These are phyloP conservation scores for Termitomyces sp. DNA, from an alignment of 768 basidiomycete genomes.

Conservation along the genomic window DNA sequence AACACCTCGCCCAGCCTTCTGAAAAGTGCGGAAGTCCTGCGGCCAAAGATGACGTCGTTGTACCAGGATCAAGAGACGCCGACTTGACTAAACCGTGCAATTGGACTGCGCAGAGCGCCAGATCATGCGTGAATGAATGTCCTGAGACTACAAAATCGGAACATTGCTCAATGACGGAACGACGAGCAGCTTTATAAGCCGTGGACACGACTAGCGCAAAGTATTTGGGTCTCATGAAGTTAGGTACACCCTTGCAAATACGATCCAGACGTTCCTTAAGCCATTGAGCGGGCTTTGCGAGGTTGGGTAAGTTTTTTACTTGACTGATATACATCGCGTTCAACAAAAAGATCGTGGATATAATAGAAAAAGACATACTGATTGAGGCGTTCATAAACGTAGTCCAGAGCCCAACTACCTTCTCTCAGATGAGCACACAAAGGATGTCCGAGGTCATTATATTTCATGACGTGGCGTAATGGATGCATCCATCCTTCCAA, in stretches of 20 bases:
- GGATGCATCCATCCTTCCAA: conserved; percentile 97
- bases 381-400: conserved; percentile 63
- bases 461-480: conserved; percentile 74
- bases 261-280: conserved; percentile 83
- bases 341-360: conserved; percentile 2
- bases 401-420: conserved; percentile 92
- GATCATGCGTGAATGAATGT: conserved; percentile 83
- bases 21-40: conserved; percentile 96
- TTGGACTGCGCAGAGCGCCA: conserved; percentile 81
- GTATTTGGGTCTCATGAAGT: conserved; percentile 93
- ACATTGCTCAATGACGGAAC: conserved; percentile 78
- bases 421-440: conserved; percentile 83
- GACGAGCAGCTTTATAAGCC: conserved; percentile 89
- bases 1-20: conserved; percentile 90
- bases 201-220: conserved; percentile 89
- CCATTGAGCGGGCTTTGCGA: conserved; percentile 75
- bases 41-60: conserved; percentile 75
- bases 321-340: conserved; percentile 40
- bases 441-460: conserved; percentile 92
- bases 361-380: conserved; percentile 47
- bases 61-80: conserved; percentile 78
- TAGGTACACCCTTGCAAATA: conserved; percentile 67
- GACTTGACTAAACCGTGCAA: conserved; percentile 91
- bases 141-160: conserved; percentile 85
- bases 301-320: conserved; percentile 55